Percentiles rank a stretch among this genome's conserved stretches.
Evolutionary conservation across 805 yeast genomes (phyloP).

Genomic region (Saccharomycopsis synnaedendra): DNA sequence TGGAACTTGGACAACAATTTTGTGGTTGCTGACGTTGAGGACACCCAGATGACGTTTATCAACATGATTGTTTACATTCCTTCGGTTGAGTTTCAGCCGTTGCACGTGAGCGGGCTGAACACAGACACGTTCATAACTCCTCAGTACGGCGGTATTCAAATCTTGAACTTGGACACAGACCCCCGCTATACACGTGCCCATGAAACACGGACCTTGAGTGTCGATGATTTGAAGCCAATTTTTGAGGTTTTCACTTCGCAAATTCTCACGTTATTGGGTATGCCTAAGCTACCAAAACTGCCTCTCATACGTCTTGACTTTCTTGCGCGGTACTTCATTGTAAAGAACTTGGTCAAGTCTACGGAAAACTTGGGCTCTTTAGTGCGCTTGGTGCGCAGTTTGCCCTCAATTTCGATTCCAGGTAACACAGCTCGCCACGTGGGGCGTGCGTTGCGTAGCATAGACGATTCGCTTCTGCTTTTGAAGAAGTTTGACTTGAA

Average conservation of each 20-base stretch:
- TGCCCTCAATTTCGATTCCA: constrained; percentile 80
- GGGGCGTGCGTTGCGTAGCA: constrained; percentile 32
- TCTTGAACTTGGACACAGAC: constrained; percentile 31
- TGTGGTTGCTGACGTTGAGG: constrained; percentile 35
- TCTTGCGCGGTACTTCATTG: constrained; percentile 45
- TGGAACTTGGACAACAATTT: constrained; percentile 49
- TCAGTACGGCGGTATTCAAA: constrained; percentile 78
- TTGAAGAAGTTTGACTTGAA: constrained; percentile 26
- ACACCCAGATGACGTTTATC: constrained; percentile 50
- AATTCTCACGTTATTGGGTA: constrained; percentile 60
- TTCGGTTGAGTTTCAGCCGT: constrained; percentile 33
- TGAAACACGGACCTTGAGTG: constrained; percentile 23
- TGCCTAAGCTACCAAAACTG: constrained; percentile 46
- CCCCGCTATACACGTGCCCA: neutral
- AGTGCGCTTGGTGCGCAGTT: constrained; percentile 50
- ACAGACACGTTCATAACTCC: constrained; percentile 66
- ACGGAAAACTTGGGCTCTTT: constrained; percentile 66
- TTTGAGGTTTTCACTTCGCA: constrained; percentile 68
- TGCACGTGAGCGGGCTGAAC: constrained; percentile 30
- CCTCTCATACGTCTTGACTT: constrained; percentile 56
- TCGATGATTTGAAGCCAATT: constrained; percentile 39
- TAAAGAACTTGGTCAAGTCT: constrained; percentile 49
- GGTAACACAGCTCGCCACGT: constrained; percentile 53
- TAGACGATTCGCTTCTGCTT: constrained; percentile 27
- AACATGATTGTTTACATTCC: constrained; percentile 68